Conservation (phyloP, 345 rosid genomes). For the Eucalyptus cloeziana region DNA sequence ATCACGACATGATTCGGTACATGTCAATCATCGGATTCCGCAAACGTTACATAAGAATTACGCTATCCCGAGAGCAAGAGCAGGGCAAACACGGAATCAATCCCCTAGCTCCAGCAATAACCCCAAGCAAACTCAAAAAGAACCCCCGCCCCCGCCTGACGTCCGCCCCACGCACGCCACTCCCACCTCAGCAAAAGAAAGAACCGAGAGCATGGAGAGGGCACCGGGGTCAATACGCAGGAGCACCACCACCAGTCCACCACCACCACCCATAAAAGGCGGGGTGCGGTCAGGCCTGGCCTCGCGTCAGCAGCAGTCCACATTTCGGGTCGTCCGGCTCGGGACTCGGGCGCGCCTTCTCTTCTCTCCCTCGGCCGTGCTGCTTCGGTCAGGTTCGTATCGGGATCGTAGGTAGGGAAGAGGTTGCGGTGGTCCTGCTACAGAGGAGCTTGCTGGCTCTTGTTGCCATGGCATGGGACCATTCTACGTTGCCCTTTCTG, state of each 20-base stretch:
- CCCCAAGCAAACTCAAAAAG: neutral
- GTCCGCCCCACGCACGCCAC: neutral
- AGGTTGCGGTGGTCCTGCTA: neutral
- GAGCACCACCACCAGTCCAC: neutral
- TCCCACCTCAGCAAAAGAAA: neutral
- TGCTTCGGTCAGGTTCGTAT: neutral
- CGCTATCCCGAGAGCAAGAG: neutral
- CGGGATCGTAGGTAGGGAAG: neutral
- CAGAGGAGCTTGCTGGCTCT: neutral
- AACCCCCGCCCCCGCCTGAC: neutral
- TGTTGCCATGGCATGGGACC: neutral
- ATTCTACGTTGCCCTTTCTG: neutral
- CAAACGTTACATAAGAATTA: neutral
- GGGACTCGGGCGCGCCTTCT: neutral
- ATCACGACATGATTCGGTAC: neutral
- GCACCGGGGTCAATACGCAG: neutral
- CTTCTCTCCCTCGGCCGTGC: neutral
- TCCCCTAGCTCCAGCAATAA: neutral
- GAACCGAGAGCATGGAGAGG: neutral
- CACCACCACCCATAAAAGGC: neutral
- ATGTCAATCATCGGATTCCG: neutral
- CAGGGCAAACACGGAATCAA: neutral
- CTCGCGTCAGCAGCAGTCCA: neutral
- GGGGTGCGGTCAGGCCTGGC: neutral
- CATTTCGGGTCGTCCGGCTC: neutral